phyloP scores from a whole-genome alignment of 768 basidiomycete genomes.

The Termitomyces sp. region DNA sequence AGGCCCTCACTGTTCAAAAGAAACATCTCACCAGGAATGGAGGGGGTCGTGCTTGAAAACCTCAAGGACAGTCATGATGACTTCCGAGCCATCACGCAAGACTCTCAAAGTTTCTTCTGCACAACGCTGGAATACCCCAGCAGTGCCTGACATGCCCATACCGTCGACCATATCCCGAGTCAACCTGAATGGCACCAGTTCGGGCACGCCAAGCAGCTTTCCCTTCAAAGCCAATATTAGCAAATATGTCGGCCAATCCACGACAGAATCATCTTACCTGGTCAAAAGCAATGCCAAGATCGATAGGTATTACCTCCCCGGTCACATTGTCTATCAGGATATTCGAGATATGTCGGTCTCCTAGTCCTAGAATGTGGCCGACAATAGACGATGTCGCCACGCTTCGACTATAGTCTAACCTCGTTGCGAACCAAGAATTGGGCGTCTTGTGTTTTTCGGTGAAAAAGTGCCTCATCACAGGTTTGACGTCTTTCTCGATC shows the following conservation, averaged over 20 bases:
- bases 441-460: conserved; percentile 86
- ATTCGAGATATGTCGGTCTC: conserved; percentile 90
- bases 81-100: conserved; percentile 74
- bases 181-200: conserved; percentile 91
- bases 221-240: conserved; percentile 48
- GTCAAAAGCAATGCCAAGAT: conserved; percentile 95
- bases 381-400: conserved; percentile 93
- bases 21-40: conserved; percentile 66
- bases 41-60: conserved; percentile 97
- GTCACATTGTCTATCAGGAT: conserved; percentile 79
- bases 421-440: conserved; percentile 87
- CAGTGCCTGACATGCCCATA: conserved; percentile 83
- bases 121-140: conserved; percentile 93
- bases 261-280: conserved; percentile 44
- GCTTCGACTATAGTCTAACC: conserved; percentile 85
- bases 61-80: conserved; percentile 92
- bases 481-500: conserved; percentile 48
- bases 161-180: conserved; percentile 94
- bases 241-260: neutral
- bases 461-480: conserved; percentile 94
- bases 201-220: conserved; percentile 70
- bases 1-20: neutral
- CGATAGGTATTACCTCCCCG: conserved; percentile 93
- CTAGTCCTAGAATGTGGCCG: conserved; percentile 87
- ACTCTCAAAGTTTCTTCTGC: conserved; percentile 94